Conservation (phyloP, 2,329 filamentous ascomycete genomes). For the Pleochaeta shiraiana region DNA sequence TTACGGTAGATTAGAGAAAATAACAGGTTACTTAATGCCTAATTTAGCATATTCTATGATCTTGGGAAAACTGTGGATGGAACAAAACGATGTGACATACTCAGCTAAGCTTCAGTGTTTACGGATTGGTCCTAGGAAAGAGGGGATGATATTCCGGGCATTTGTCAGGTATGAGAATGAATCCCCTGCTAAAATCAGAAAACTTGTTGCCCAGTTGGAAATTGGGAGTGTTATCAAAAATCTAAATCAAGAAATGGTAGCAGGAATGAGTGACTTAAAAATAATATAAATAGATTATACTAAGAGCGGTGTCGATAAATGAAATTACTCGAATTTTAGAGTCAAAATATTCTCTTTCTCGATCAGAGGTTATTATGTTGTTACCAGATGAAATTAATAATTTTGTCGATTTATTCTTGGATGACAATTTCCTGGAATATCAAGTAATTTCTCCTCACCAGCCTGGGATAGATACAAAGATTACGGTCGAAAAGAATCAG, state of each 20-base stretch:
- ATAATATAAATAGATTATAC: neutral
- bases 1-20: neutral
- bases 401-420: neutral
- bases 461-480: neutral
- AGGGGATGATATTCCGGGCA: neutral
- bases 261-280: neutral
- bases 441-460: neutral
- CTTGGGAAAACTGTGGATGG: neutral
- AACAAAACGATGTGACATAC: neutral
- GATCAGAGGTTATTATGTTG: neutral
- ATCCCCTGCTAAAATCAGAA: neutral
- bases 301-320: neutral
- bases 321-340: neutral
- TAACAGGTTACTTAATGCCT: neutral
- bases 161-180: neutral
- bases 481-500: neutral
- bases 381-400: neutral
- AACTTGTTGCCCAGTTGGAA: neutral
- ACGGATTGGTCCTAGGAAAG: neutral
- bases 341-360: neutral
- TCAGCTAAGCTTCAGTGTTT: neutral
- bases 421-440: neutral
- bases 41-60: neutral
- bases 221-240: neutral
- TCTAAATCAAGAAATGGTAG: neutral